Evolutionary conservation across 345 rosid species (phyloP).

Genomic region (Toxicodendron radicans): DNA sequence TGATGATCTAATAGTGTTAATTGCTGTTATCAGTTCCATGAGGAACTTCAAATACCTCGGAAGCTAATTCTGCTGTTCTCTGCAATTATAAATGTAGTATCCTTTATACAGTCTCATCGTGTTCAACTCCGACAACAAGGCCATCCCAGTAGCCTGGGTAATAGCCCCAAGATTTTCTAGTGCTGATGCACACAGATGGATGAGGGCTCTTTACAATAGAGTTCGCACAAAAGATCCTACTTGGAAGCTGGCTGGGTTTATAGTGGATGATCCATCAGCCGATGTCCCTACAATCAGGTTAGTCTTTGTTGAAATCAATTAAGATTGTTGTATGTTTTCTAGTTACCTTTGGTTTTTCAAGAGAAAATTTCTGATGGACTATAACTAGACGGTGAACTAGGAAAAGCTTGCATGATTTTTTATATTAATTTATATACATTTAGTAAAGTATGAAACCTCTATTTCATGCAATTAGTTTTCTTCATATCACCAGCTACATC

Average conservation of each 20-base stretch:
- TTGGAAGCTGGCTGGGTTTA: slow-evolving; percentile 93
- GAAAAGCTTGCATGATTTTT: background rate
- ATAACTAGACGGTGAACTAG: background rate
- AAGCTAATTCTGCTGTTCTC: slow-evolving; percentile 33
- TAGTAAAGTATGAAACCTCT: background rate
- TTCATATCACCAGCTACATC: background rate
- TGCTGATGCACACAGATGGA: slow-evolving; percentile 75
- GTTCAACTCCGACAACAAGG: slow-evolving; percentile 89
- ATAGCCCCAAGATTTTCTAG: slow-evolving; percentile 65
- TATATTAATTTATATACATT: slow-evolving; percentile 2
- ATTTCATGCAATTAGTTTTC: background rate
- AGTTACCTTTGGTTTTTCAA: background rate
- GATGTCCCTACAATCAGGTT: slow-evolving; percentile 76
- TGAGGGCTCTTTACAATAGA: slow-evolving; percentile 90
- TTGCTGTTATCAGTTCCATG: slow-evolving; percentile 4
- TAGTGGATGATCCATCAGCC: slow-evolving; percentile 84
- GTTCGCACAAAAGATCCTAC: slow-evolving; percentile 77
- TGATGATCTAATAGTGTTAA: background rate
- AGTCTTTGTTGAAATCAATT: slow-evolving; percentile 15
- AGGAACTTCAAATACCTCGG: slow-evolving; percentile 10
- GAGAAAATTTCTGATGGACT: background rate
- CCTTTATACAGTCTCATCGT: slow-evolving; percentile 85
- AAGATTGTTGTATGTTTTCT: background rate
- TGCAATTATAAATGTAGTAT: slow-evolving; percentile 50
- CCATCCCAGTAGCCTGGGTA: slow-evolving; percentile 97